Conservation (phyloP, 352 stramenopile species). For the Pythium phragmitis region DNA sequence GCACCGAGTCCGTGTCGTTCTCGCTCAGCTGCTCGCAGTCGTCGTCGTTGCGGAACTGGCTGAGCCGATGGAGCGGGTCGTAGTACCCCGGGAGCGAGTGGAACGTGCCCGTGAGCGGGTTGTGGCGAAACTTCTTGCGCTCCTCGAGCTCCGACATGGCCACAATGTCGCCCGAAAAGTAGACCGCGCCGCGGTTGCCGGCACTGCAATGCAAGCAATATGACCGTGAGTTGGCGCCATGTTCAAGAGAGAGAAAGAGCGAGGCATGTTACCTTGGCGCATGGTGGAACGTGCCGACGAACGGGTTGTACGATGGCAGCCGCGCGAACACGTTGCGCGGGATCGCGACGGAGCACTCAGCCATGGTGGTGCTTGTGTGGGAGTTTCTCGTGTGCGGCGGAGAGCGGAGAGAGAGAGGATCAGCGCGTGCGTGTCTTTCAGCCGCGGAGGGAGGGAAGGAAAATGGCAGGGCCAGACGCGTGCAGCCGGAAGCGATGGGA, state of each 20-base stretch:
- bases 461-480: neutral
- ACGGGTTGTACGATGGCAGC: conserved; percentile 86
- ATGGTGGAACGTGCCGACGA: conserved; percentile 89
- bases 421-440: neutral
- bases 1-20: conserved; percentile 72
- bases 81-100: conserved; percentile 86
- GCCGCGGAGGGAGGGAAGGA: no score
- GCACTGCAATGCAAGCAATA: conserved; percentile 34
- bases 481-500: neutral
- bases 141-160: conserved; percentile 87
- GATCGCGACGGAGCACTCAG: conserved; percentile 40
- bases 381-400: no score
- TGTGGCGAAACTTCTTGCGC: conserved; percentile 87
- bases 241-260: no score
- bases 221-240: neutral
- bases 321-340: conserved; percentile 78
- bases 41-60: conserved; percentile 61
- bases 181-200: conserved; percentile 82
- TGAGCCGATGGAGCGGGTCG: conserved; percentile 78
- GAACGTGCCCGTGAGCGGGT: conserved; percentile 87
- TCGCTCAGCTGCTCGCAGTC: conserved; percentile 53
- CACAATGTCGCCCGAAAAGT: conserved; percentile 88
- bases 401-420: neutral
- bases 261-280: conserved; percentile 59
- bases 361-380: conserved; percentile 17